Base-by-base conservation (phyloP, 192 early-diverging fungal species). In the Phlyctochytrium arcticum region DNA sequence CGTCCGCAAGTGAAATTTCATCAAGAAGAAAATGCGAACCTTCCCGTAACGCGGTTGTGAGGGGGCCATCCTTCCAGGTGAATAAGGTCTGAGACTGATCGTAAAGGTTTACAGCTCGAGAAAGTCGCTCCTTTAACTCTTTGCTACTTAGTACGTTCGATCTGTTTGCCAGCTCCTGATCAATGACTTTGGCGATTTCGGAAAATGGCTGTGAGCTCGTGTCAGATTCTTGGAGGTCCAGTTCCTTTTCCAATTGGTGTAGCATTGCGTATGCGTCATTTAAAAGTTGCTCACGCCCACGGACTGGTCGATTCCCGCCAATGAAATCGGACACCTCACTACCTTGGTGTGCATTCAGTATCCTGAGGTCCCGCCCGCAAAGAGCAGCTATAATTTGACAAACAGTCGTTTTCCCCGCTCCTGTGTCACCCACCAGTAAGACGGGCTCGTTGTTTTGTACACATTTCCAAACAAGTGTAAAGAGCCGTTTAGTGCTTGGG, bases 1-100 rank as follows among this genome's bases (percentile, higher is more conserved):
- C 96, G 66, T 99, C 96, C 4, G 96, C 96, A 36, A 99, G 80
- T 8, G 94, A 95, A 46, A 99, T 96, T 85, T 99, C 96, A 77
- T 99, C 96, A 54, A 99, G 79, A 59, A 99, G 81, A 74, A 99
- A 97, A 61, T 89, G 72, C 26, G 92, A 80, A 29, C 95, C 95
- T 31, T 85, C 61, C 53, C 88, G 85, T 87, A 99, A 85, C 8
- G 96, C 88, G 68, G 91, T 82, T 19, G 96, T 87, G 24, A 99
- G 80, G 9, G 96, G 93, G 19, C 96, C 96, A 68, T 99, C 96
- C 62, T 90, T 87, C 96, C 96, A 99, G 48, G 91, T 92, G 81
- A 99, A 99, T 36, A 97, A 75, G 5, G 80, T 79, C 8, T 80
- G 70, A 46, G 64, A 48, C 31, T 48, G 42, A 4, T 12, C 1